Conservation (phyloP, 2,329 filamentous ascomycete species). For the Macrophomina tecta region DNA sequence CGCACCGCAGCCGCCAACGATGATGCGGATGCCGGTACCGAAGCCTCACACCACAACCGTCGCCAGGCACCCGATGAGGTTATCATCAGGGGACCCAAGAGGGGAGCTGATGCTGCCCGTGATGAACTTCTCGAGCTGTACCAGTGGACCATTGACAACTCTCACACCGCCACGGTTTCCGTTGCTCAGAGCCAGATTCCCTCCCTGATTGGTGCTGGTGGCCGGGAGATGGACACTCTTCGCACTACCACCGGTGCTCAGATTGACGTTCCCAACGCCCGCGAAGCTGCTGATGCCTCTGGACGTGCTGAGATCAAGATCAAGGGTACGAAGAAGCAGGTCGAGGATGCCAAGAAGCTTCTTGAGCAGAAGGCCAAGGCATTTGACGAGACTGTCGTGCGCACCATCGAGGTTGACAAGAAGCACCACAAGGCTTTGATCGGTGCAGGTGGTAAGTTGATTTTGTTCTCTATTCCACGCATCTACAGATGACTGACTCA, state of each 20-base stretch:
- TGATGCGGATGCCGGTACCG: constrained; percentile 66
- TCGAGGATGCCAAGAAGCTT: constrained; percentile 88
- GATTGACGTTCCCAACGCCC: constrained; percentile 86
- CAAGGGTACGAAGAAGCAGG: constrained; percentile 89
- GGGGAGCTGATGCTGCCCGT: constrained; percentile 87
- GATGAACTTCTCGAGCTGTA: constrained; percentile 89
- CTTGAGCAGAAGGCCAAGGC: constrained; percentile 84
- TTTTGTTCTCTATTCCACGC: constrained; percentile 46
- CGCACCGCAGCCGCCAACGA: constrained; percentile 71
- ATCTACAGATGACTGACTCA: constrained; percentile 38
- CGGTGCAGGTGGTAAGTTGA: constrained; percentile 79
- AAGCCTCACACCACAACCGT: constrained; percentile 61
- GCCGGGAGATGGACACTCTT: constrained; percentile 87
- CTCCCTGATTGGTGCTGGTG: constrained; percentile 90
- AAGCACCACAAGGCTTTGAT: constrained; percentile 92
- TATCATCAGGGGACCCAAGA: constrained; percentile 86
- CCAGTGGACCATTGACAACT: constrained; percentile 90
- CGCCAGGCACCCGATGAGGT: constrained; percentile 88
- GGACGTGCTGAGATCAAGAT: constrained; percentile 84
- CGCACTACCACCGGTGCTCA: constrained; percentile 83
- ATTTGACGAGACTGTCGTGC: constrained; percentile 87
- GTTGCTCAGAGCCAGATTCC: constrained; percentile 92
- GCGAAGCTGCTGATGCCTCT: constrained; percentile 69
- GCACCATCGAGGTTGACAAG: constrained; percentile 88
- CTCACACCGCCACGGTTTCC: constrained; percentile 76